Evolutionary conservation across 192 early-diverging fungal genomes (phyloP), one percentile per base, ranked within the genome.

Genomic region (Coemansia sp.): DNA sequence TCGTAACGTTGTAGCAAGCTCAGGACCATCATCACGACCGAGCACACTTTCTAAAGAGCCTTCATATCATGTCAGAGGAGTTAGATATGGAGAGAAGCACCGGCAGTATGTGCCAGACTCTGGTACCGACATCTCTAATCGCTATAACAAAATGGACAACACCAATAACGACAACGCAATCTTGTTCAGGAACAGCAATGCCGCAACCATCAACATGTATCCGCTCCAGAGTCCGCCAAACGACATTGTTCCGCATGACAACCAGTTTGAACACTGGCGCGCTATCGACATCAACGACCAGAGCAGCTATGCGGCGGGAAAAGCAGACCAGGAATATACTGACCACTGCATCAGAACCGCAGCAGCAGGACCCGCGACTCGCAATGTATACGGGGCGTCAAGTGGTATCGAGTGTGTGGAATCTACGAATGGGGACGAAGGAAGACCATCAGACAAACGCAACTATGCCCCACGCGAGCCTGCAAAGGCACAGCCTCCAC

Each of bases 91-190:
- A 18, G 38, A 56, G n/a, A 39, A 60, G 23, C 50, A 39, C 48
- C 13, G 32, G 50, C 58, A 50, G 23, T 44, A 56, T 9, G 56
- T 72, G 44, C 69, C 67, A 11, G 79, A 81, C 65, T 81, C 79
- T 9, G 79, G 74, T 5, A 58, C 74, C 12, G 69, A 70, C 48
- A 38, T 76, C 8, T 56, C 67, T 41, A 64, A 73, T 23, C 61
- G 56, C 23, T 41, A 54, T 40, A 64, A 72, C 19, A 50, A 45
- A 16, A 32, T 5, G 43, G 19, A 40, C 19, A 48, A 43, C 37
- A 49, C 2, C 18, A 8, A 2, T 9, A 48, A 43, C 37, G 40
- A 16, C 18, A 8, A 2, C 10, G 19, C 6, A 38, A 59, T 16
- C 32, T 16, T 11, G 6, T 41, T 41, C 39, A 32, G n/a, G 5